Base-by-base conservation (phyloP, 148 eudicot species). In the Dianthus caryophyllus region DNA sequence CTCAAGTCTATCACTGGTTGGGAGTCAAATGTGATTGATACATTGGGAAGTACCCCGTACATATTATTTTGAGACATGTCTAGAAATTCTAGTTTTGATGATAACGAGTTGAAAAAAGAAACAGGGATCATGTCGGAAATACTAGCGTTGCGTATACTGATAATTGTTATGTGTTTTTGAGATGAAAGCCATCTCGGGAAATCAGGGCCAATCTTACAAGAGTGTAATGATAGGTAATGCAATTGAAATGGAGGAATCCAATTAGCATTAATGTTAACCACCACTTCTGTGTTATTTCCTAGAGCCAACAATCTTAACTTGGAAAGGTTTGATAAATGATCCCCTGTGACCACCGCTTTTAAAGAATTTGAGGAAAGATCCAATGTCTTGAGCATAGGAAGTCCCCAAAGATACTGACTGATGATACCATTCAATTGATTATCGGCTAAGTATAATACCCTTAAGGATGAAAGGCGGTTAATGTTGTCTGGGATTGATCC, bases 401-500 rank as follows among this genome's bases (percentile, higher is more conserved):
- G 80, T 49, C 49, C 57, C 4, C 33, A 54, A 2, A 74, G 21
- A 1, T 30, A 56, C 21, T 16, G 52, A 20, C 61, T 55, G 15
- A 81, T 27, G 6, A 55, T 71, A 2, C 77, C 81, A 18, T 47
- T 63, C 12, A 84, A 18, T 29, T 39, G 41, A 43, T 77, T 80
- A 22, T 17, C 0, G 4, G 7, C 0, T 4, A 75, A 46, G 2
- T 17, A 0, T 22, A 83, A 60, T 9, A 17, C 6, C 26, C 0
- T 60, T 18, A 77, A 64, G 3, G 71, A 75, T 18, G 63, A 39
- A 59, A 78, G 72, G 18, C 18, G 18, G 2, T 38, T 47, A 2
- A 76, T 62, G 9, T 15, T 41, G 21, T 82, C 69, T 4, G 79
- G 82, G 13, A 81, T 26, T 9, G 68, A 66, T n/a, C 75, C 82